phyloP scores from a whole-genome alignment of 108 stramenopile species.

The Nannochloropsis salina region DNA sequence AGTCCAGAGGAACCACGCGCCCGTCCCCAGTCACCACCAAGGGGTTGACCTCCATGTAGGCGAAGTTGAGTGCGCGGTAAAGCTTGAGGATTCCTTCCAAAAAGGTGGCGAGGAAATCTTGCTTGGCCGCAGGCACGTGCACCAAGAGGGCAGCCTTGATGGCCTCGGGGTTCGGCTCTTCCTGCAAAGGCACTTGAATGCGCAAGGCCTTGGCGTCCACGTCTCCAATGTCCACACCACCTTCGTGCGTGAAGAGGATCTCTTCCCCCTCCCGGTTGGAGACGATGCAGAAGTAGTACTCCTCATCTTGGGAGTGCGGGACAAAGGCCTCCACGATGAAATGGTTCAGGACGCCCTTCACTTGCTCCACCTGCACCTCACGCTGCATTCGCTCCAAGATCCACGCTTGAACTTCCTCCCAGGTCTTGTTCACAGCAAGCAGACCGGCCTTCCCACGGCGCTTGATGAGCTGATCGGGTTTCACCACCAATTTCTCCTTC shows the following conservation, averaged over 20 bases:
- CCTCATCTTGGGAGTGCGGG: slow-evolving; percentile 68
- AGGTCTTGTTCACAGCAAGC: slow-evolving; percentile 70
- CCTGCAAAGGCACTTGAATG: slow-evolving; percentile 50
- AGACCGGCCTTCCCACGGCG: slow-evolving; percentile 80
- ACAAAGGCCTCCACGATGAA: slow-evolving; percentile 84
- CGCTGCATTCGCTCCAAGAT: slow-evolving; percentile 64
- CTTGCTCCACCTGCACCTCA: slow-evolving; percentile 61
- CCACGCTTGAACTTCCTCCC: slow-evolving; percentile 66
- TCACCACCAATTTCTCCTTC: slow-evolving; percentile 64
- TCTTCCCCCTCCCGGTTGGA: slow-evolving; percentile 70
- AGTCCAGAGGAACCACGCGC: slow-evolving; percentile 61
- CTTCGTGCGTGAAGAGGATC: slow-evolving; percentile 71
- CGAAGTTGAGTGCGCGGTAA: slow-evolving; percentile 73
- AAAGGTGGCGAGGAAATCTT: slow-evolving; percentile 59
- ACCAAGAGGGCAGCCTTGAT: slow-evolving; percentile 51
- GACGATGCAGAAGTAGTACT: slow-evolving; percentile 82
- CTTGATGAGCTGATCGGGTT: slow-evolving; percentile 88
- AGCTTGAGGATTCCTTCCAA: slow-evolving; percentile 62
- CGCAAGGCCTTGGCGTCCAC: slow-evolving; percentile 74
- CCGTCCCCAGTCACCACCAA: slow-evolving; percentile 62
- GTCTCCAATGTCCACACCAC: slow-evolving; percentile 84
- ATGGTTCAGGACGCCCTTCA: slow-evolving; percentile 64
- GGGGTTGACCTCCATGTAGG: slow-evolving; percentile 82
- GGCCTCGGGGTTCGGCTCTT: slow-evolving; percentile 22
- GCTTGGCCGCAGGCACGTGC: slow-evolving; percentile 59